Base-by-base conservation (phyloP, 1,284 basidiomycete species). In the Exobasidium cylindrosporum region DNA sequence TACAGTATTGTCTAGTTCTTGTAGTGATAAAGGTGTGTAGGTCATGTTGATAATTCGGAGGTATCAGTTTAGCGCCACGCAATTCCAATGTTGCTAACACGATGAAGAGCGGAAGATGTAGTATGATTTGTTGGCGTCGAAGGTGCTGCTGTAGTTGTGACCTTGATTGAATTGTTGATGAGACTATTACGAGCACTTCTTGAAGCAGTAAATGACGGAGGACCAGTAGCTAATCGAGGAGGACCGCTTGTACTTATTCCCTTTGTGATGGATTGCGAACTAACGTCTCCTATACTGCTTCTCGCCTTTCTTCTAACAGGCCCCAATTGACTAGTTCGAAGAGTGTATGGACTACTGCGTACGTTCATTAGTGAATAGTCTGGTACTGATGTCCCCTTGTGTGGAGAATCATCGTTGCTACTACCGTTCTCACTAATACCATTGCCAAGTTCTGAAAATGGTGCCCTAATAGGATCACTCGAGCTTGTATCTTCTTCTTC, bases 251-350 rank as follows among this genome's bases (percentile, higher is more conserved):
- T 43, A 55, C 7, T 14, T 17, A 28, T 43, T 7, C 17, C 17
- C 23, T 55, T 55, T 17, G 21, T 29, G 2, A 28, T 43, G 21
- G 53, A 30, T n/a, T 43, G 6, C 14, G 17, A 11, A 40, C 35
- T 40, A 17, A 7, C 7, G 10, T 40, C 35, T 40, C 35, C 35
- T 17, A 31, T 5, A 30, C 45, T 52, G 24, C n/a, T 31, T 14
- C 57, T 24, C 4, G 26, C 26, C 24, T 58, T 58, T 5, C 57
- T 29, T 4, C 57, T n/a, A 3, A 58, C 44, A 3, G 57, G 57
- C 6, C 57, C 57, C 26, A 52, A 30, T 23, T 23, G 10, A 5
- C 55, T 31, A 29, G 29, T 40, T 57, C 40, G 55, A 45, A 13
- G 23, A 45, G 40, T 4, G 26, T n/a, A 23, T 5, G n/a, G 40